Base-by-base conservation (phyloP, 2,329 filamentous ascomycete species). In the Colletotrichum truncatum region DNA sequence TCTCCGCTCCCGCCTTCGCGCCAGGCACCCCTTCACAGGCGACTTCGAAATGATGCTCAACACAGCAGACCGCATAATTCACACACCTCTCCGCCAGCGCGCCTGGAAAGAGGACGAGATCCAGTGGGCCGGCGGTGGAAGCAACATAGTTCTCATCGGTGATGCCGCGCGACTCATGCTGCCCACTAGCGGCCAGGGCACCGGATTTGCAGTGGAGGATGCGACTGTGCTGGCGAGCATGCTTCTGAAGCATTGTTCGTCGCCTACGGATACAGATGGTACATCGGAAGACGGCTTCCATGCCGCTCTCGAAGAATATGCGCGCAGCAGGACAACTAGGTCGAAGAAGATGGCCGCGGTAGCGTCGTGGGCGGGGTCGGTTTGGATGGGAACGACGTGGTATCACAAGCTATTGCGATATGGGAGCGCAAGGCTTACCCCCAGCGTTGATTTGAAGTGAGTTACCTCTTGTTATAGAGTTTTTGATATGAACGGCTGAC, bases 121-220 rank as follows among this genome's bases (percentile, higher is more conserved):
- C 36, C 71, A 71, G n/a, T 56, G 49, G 49, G 28, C 36, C 12
- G 2, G 26, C n/a, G 52, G 25, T 18, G 60, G 46, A 12, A 52
- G 52, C 32, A 70, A 64, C 26, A 23, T 58, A 14, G 70, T 70
- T 9, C 64, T 71, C 26, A 60, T 73, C 2, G 71, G 71, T 23
- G 71, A 73, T 23, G 71, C 71, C 0, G 67, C 70, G 2, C 54
- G 71, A 2, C 49, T 73, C 6, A 72, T 73, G 70, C 23, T 73
- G 3, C 71, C 71, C 5, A 73, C 70, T 10, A 73, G 71, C 38
- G 71, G 71, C 1, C 70, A 72, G 38, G 71, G 71, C 21, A 72
- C 71, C 4, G 70, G 71, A 1, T 72, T 73, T 21, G 70, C 70
- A 23, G 68, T 73, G 9, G 71, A 73, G 30, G 71, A 73, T 11